Percentiles rank a stretch among this genome's conserved stretches.
Conservation (phyloP, 1,284 basidiomycete genomes). For the Cutaneotrichosporon cyanovorans region DNA sequence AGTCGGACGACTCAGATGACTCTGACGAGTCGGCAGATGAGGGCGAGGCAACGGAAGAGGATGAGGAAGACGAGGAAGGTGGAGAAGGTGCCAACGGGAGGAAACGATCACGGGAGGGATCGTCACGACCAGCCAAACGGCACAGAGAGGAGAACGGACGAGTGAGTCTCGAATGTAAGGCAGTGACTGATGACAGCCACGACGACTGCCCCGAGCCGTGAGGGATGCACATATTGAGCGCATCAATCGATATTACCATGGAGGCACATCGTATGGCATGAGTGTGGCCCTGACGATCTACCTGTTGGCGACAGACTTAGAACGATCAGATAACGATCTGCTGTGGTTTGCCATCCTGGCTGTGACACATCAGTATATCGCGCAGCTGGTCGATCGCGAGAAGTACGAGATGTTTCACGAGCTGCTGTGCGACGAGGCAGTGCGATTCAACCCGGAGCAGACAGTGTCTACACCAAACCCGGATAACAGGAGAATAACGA, state of each 20-base stretch:
- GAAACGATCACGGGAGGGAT: slow-evolving; percentile 51
- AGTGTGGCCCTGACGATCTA: slow-evolving; percentile 85
- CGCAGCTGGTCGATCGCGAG: slow-evolving; percentile 76
- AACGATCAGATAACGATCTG: slow-evolving; percentile 85
- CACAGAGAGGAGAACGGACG: slow-evolving; percentile 26
- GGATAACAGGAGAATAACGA: slow-evolving; percentile 72
- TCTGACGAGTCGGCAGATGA: slow-evolving; percentile 44
- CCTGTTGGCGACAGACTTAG: slow-evolving; percentile 76
- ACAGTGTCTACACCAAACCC: slow-evolving; percentile 39
- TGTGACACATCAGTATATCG: slow-evolving; percentile 84
- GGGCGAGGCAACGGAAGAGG: slow-evolving; percentile 48
- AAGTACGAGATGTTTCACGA: slow-evolving; percentile 73
- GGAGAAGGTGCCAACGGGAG: slow-evolving; percentile 41
- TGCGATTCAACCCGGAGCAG: slow-evolving; percentile 62
- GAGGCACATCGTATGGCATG: slow-evolving; percentile 82
- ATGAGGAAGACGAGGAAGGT: slow-evolving; percentile 48
- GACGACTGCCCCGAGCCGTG: slow-evolving; percentile 62
- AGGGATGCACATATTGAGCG: slow-evolving; percentile 57
- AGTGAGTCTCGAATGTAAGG: slow-evolving; percentile 10
- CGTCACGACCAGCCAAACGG: slow-evolving; percentile 20
- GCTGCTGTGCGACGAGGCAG: slow-evolving; percentile 80
- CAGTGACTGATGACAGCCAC: slow-evolving; percentile 15
- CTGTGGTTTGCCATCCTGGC: slow-evolving; percentile 94
- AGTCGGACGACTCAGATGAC: slow-evolving; percentile 49
- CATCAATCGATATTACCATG: slow-evolving; percentile 73